Percentiles rank a stretch among this genome's conserved stretches.
phyloP scores from a whole-genome alignment of 1,284 basidiomycete genomes.

The Boletus sp. region DNA sequence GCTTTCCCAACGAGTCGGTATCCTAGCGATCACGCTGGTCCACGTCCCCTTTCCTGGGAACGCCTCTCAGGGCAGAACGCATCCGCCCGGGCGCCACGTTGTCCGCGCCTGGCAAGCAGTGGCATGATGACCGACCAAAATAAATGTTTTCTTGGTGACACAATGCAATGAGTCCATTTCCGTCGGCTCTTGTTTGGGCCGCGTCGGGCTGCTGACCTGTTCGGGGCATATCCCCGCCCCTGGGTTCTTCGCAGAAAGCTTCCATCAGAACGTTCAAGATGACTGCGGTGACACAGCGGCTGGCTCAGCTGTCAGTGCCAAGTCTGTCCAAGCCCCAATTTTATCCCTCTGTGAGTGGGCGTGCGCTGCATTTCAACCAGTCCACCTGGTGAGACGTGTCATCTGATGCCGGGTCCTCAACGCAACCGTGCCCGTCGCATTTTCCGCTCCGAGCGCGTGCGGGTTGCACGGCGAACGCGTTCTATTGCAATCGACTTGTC shows the following conservation, averaged over 20 bases:
- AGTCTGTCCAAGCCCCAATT: background rate
- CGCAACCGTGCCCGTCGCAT: background rate
- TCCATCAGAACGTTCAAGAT: constrained; percentile 19
- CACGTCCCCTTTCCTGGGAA: constrained; percentile 7
- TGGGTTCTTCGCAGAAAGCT: constrained; percentile 14
- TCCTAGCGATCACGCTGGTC: constrained; percentile 6
- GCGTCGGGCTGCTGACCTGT: background rate
- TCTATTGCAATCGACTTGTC: background rate
- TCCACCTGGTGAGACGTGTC: too few species aligned
- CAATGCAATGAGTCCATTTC: constrained; percentile 4
- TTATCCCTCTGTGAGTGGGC: background rate
- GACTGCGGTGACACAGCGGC: constrained; percentile 9
- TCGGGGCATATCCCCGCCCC: constrained; percentile 15
- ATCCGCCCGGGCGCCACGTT: constrained; percentile 19
- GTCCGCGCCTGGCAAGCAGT: background rate
- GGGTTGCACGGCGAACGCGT: background rate
- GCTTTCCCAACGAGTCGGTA: constrained; percentile 2
- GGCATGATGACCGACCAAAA: background rate
- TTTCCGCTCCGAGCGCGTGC: background rate
- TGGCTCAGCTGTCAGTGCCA: background rate
- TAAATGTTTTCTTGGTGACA: constrained; percentile 3
- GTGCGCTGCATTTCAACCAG: background rate
- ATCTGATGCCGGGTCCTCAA: too few species aligned
- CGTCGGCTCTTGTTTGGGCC: background rate
- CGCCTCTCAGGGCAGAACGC: background rate